Evolutionary conservation across 805 yeast genomes (phyloP).

Genomic region (Pichia occidentalis): DNA sequence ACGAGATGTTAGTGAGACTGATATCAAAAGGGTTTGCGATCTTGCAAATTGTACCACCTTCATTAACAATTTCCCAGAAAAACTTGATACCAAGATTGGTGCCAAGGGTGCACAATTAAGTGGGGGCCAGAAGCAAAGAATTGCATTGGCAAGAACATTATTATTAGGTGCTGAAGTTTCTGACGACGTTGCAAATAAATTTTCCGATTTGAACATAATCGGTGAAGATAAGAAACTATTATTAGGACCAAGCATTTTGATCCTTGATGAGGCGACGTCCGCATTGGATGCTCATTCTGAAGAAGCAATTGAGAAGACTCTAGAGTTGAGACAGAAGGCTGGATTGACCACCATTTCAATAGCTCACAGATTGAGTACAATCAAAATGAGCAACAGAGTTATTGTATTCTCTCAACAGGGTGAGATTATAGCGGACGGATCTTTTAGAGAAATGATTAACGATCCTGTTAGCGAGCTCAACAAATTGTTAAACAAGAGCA

Average conservation of each 20-base stretch:
- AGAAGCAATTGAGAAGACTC: conserved; percentile 71
- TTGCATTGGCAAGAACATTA: conserved; percentile 85
- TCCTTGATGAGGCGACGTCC: conserved; percentile 91
- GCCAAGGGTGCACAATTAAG: conserved; percentile 83
- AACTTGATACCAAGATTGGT: conserved; percentile 77
- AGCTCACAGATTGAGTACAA: conserved; percentile 88
- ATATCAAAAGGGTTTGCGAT: conserved; percentile 52
- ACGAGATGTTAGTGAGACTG: conserved; percentile 51
- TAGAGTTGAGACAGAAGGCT: conserved; percentile 46
- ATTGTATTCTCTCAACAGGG: conserved; percentile 70
- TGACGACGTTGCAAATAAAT: conserved; percentile 5
- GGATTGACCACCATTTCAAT: conserved; percentile 77
- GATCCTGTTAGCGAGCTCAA: conserved; percentile 41
- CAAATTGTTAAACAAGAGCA: conserved; percentile 32
- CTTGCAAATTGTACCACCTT: conserved; percentile 72
- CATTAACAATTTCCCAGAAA: conserved; percentile 69
- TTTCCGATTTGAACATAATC: conserved; percentile 14
- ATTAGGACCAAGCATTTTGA: conserved; percentile 63
- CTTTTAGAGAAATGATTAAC: conserved; percentile 44
- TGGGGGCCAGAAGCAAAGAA: conserved; percentile 93
- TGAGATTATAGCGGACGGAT: conserved; percentile 65
- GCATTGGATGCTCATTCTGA: conserved; percentile 89
- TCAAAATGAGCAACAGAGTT: conserved; percentile 72
- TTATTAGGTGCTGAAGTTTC: conserved; percentile 38
- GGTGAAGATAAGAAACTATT: conserved; percentile 22